Percentiles rank a stretch among this genome's conserved stretches.
Evolutionary conservation across 257 asterid species (phyloP).

Genomic region (Lycium barbarum): DNA sequence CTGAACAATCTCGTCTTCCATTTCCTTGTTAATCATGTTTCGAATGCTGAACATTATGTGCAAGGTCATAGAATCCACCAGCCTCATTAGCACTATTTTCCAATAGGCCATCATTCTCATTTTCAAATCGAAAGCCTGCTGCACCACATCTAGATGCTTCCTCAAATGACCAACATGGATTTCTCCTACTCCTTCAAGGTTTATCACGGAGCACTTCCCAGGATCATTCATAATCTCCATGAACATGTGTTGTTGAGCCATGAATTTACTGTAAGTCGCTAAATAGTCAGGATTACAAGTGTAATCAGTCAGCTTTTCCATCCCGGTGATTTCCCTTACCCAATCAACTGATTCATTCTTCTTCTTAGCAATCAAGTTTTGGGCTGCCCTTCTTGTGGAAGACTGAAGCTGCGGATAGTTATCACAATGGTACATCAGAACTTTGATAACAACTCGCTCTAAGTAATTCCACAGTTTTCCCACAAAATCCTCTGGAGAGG

Average conservation of each 20-base stretch:
- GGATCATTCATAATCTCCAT: background rate
- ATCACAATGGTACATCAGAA: conserved; percentile 23
- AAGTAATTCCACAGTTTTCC: conserved; percentile 30
- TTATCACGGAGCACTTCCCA: background rate
- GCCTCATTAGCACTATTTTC: conserved; percentile 20
- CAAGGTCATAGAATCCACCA: background rate
- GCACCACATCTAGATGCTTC: background rate
- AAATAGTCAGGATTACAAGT: conserved; percentile 28
- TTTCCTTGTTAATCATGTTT: background rate
- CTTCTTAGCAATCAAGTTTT: conserved; percentile 16
- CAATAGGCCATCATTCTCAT: conserved; percentile 27
- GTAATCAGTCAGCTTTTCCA: conserved; percentile 15
- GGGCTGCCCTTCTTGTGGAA: background rate
- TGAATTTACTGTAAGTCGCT: background rate
- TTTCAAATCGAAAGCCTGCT: conserved; percentile 28
- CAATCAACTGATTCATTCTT: conserved; percentile 25
- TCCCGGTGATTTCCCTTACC: conserved; percentile 14
- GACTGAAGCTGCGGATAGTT: conserved; percentile 29
- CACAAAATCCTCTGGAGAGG: conserved; percentile 20
- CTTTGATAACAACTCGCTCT: background rate
- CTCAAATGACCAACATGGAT: conserved; percentile 20
- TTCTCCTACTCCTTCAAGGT: background rate
- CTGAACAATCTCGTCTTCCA: conserved; percentile 17
- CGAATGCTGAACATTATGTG: background rate
- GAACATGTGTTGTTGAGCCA: background rate